Conservation (phyloP, 108 stramenopile species). For the Discostella pseudostelligera region DNA sequence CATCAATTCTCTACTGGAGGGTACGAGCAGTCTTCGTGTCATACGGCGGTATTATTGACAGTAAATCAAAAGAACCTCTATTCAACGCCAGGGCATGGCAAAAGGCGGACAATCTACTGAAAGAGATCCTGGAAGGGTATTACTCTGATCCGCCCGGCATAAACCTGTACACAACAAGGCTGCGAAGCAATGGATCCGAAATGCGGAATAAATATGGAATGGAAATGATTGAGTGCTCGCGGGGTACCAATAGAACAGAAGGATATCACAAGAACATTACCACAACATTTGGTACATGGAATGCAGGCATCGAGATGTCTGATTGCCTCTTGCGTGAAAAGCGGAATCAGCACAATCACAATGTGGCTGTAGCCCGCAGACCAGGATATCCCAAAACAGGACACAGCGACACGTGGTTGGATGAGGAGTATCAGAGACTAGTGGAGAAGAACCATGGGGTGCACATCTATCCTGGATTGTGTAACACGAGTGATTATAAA, state of each 20-base stretch:
- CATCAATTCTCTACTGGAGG: too few relatives aligned
- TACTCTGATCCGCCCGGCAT: too few relatives aligned
- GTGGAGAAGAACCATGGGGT: conserved; percentile 14
- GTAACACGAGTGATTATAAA: conserved; percentile 38
- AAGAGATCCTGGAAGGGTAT: too few relatives aligned
- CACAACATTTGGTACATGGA: conserved; percentile 27
- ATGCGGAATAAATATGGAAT: conserved; percentile 10
- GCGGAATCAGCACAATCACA: conserved; percentile 31
- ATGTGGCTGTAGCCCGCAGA: conserved; percentile 9
- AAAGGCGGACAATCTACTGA: too few relatives aligned
- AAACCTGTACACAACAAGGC: too few relatives aligned
- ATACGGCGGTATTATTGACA: too few relatives aligned
- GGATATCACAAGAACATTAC: conserved; percentile 27
- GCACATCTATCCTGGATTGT: conserved; percentile 29
- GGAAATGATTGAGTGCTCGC: conserved; percentile 27
- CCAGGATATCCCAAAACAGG: conserved; percentile 28
- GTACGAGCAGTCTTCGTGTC: too few relatives aligned
- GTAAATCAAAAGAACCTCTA: too few relatives aligned
- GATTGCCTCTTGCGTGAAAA: conserved; percentile 15
- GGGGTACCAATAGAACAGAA: conserved; percentile 30
- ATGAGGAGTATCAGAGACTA: conserved; percentile 33
- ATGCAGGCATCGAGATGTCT: conserved; percentile 25
- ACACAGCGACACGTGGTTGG: conserved; percentile 27
- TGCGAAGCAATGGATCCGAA: too few relatives aligned
- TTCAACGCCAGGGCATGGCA: too few relatives aligned